These are phyloP conservation scores for Suillus subalutaceus DNA, from an alignment of 768 basidiomycete species.

Conservation along the genomic window DNA sequence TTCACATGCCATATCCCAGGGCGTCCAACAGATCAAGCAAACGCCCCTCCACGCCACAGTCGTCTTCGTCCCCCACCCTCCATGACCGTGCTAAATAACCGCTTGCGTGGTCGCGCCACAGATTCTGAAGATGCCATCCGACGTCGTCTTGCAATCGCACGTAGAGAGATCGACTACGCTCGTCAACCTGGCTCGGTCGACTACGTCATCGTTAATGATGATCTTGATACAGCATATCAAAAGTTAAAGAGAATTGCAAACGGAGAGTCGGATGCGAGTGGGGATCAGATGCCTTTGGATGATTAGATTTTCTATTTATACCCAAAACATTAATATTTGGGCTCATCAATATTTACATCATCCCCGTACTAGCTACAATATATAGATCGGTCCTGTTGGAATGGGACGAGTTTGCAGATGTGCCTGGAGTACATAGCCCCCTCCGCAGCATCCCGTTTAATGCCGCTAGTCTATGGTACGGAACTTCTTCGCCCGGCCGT, in stretches of 20 bases:
- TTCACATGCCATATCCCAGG: conserved; percentile 48
- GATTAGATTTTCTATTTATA: conserved; percentile 37
- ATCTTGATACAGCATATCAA: conserved; percentile 79
- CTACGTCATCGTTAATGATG: conserved; percentile 87
- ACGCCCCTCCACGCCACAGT: conserved; percentile 84
- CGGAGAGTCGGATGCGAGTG: conserved; percentile 52
- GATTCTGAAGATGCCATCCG: conserved; percentile 74
- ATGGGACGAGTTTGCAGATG: too few species aligned
- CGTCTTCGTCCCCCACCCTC: conserved; percentile 91
- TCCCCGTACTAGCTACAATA: too few species aligned
- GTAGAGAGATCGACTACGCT: conserved; percentile 84
- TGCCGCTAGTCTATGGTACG: too few species aligned
- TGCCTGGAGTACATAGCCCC: too few species aligned
- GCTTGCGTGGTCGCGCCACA: conserved; percentile 81
- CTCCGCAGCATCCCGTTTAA: too few species aligned
- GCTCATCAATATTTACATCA: too few species aligned
- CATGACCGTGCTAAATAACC: conserved; percentile 64
- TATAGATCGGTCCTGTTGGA: too few species aligned
- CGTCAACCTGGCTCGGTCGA: conserved; percentile 75
- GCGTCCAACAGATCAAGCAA: conserved; percentile 88
- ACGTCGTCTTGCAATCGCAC: conserved; percentile 76
- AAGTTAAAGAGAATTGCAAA: conserved; percentile 78
- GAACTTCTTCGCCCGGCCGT: too few species aligned
- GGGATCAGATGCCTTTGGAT: conserved; percentile 72
- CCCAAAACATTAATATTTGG: too few species aligned